Base-by-base conservation (phyloP, 805 yeast genomes). In the Saccharomyces cerevisiae region DNA sequence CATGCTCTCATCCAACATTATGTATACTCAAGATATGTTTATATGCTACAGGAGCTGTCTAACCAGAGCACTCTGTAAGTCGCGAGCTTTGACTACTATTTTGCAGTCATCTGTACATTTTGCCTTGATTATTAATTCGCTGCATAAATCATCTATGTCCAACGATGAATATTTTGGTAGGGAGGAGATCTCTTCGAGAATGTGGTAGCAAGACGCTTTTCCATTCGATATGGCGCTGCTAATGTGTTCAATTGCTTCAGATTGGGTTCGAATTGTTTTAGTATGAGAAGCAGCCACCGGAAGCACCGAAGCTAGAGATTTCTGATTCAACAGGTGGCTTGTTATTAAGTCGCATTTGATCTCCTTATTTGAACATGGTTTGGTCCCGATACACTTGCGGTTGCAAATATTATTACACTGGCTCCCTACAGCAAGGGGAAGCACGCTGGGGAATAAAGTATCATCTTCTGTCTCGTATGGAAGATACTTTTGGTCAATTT, bases 101-200 rank as follows among this genome's bases (percentile, higher is more conserved):
- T 17, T 96, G 6, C 97, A 97, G 50, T 76, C 71, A 64, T 89
- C 96, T 13, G 92, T 83, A 73, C 97, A 90, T 71, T 87, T 88
- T 10, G 96, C 97, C 76, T 89, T 90, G 46, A 82, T 71, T 68
- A 90, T 85, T 67, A 91, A 76, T 72, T 91, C 97, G 43, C 71
- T 66, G 76, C 97, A 91, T 67, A 91, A 77, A 1, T 94, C 90
- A 65, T 90, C 96, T 58, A 91, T 89, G 68, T 91, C 97, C 51
- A 90, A 77, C 52, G 89, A 96, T 5, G 89, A 82, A 69, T 88
- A 90, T 64, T 84, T 80, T 28, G 97, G 96, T 10, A 46, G 21
- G 29, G 29, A 22, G 14, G 28, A 49, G 21, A 54, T 54, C 22
- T 49, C 41, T 36, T 30, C 32, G 51, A 52, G 53, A 10, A 55